phyloP scores from a whole-genome alignment of 805 yeast species.

The Cyberlindnera maclurae region DNA sequence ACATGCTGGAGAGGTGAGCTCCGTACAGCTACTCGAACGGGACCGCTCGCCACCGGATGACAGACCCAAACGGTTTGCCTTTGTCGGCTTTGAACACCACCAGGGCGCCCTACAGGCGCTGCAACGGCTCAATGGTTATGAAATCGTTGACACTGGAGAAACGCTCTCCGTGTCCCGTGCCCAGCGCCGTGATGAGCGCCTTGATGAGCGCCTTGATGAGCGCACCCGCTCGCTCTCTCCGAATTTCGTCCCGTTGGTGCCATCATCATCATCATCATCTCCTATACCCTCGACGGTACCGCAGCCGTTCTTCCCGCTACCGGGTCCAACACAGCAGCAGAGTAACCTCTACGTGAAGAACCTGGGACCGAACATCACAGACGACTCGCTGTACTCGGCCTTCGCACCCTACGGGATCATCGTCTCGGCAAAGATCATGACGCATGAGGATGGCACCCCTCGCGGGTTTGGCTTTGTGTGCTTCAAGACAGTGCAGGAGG shows the following conservation, averaged over 20 bases:
- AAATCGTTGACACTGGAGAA: slow-evolving; percentile 25
- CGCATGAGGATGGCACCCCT: slow-evolving; percentile 32
- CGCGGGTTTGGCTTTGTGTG: slow-evolving; percentile 78
- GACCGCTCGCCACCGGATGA: slow-evolving; percentile 9
- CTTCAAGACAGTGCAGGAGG: slow-evolving; percentile 52
- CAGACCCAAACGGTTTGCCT: slow-evolving; percentile 32
- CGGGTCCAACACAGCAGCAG: slow-evolving; percentile 48
- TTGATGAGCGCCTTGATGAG: slow-evolving; percentile 8
- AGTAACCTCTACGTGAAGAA: slow-evolving; percentile 65
- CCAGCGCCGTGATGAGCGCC: slow-evolving; percentile 33
- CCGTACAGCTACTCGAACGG: slow-evolving; percentile 44
- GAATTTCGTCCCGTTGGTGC: not conserved
- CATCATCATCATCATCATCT: not conserved
- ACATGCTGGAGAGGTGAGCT: slow-evolving; percentile 41
- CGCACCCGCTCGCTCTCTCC: not conserved
- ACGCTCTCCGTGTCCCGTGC: slow-evolving; percentile 36
- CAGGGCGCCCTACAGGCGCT: slow-evolving; percentile 41
- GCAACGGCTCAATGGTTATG: slow-evolving; percentile 38
- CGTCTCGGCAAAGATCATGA: slow-evolving; percentile 46
- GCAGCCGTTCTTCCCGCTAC: slow-evolving; percentile 26
- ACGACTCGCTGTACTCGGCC: slow-evolving; percentile 36
- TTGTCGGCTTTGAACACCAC: slow-evolving; percentile 40
- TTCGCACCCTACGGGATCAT: slow-evolving; percentile 43
- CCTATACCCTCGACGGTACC: not conserved
- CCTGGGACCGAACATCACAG: slow-evolving; percentile 43